Evolutionary conservation across 306 rosid genomes (phyloP).

Genomic region (Luffa aegyptiaca): DNA sequence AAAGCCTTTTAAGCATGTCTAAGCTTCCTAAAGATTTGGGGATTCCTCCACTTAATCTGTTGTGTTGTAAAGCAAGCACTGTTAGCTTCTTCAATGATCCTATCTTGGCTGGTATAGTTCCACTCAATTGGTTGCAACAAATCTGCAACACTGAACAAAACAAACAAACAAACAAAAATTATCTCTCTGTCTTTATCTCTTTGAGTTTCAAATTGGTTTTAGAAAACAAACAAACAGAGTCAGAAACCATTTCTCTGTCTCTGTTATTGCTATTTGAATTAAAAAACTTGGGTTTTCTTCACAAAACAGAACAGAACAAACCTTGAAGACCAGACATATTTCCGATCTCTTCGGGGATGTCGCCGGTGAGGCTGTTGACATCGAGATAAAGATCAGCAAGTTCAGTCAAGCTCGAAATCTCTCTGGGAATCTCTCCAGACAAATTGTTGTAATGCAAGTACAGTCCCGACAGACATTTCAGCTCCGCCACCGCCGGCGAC

Average conservation of each 20-base stretch:
- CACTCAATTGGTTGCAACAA: conserved; percentile 66
- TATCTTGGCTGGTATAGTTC: conserved; percentile 50
- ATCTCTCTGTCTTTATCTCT: background rate
- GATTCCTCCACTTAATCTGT: conserved; percentile 51
- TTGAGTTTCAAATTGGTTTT: background rate
- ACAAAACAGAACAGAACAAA: conserved; percentile 15
- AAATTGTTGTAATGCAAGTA: conserved; percentile 75
- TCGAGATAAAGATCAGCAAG: conserved; percentile 79
- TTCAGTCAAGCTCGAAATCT: conserved; percentile 57
- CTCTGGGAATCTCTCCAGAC: conserved; percentile 73
- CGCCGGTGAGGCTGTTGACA: conserved; percentile 62
- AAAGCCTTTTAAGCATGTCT: conserved; percentile 42
- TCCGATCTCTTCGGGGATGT: conserved; percentile 53
- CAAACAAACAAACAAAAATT: background rate
- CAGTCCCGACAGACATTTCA: conserved; percentile 68
- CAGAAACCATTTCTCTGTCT: background rate
- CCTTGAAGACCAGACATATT: conserved; percentile 78
- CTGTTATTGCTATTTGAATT: background rate
- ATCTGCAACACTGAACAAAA: conserved; percentile 52
- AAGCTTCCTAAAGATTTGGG: conserved; percentile 59
- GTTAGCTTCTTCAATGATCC: conserved; percentile 56
- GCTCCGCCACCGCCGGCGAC: conserved; percentile 65
- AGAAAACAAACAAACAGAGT: background rate
- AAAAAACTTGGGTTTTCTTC: background rate
- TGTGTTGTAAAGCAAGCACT: conserved; percentile 62